Conservation (phyloP, 1,284 basidiomycete species). For the Xanthoconium separans region DNA sequence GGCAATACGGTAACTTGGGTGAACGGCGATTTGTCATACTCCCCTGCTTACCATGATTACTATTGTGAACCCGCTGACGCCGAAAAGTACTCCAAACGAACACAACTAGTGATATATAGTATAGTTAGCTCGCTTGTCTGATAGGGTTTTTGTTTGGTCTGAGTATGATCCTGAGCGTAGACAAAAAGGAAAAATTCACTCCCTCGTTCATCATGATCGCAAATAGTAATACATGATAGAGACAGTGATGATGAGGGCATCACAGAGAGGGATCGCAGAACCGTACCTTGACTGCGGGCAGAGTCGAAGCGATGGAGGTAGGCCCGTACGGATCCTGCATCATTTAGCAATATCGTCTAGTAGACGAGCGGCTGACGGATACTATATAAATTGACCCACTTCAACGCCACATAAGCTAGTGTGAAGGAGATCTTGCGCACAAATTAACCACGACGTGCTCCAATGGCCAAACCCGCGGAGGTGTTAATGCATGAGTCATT, state of each 20-base stretch:
- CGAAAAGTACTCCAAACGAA: not conserved
- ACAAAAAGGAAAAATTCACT: no score
- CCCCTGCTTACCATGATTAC: slow-evolving; percentile 12
- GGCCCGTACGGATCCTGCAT: slow-evolving; percentile 7
- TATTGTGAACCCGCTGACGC: slow-evolving; percentile 14
- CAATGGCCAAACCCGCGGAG: slow-evolving; percentile 8
- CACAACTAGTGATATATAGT: no score
- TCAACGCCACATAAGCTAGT: slow-evolving; percentile 19
- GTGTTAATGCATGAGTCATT: no score
- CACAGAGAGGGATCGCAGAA: slow-evolving; percentile 16
- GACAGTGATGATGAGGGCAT: slow-evolving; percentile 16
- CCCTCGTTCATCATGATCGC: no score
- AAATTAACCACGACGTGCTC: not conserved
- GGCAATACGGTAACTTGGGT: slow-evolving; percentile 15
- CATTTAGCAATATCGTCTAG: not conserved
- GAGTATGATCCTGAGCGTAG: no score
- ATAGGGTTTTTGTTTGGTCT: no score
- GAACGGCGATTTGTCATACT: not conserved
- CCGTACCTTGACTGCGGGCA: slow-evolving; percentile 6
- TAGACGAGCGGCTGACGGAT: not conserved
- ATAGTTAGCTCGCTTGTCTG: slow-evolving; percentile 5
- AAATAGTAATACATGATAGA: slow-evolving; percentile 23
- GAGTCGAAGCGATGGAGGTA: slow-evolving; percentile 3
- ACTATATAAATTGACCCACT: slow-evolving; percentile 18
- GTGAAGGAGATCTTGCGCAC: not conserved